Percentiles rank a stretch among this genome's conserved stretches.
Evolutionary conservation across 2,329 filamentous ascomycete species (phyloP).

Genomic region (Fusarium nodosum): DNA sequence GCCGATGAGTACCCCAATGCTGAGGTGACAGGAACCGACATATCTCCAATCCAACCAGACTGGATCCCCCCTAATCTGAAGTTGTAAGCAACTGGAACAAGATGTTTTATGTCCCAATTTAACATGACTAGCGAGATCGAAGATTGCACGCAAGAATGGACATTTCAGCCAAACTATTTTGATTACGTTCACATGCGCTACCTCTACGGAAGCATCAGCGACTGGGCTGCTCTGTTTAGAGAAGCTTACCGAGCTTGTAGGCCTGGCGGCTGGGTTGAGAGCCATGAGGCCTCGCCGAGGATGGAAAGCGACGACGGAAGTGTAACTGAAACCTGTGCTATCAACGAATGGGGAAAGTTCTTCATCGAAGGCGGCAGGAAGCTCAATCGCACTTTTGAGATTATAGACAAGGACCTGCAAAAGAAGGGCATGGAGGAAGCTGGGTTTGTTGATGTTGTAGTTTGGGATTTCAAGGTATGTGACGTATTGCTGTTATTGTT

Average conservation of each 20-base stretch:
- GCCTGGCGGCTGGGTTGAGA: conserved; percentile 65
- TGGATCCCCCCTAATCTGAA: conserved; percentile 64
- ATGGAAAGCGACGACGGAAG: conserved; percentile 53
- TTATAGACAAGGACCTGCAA: conserved; percentile 41
- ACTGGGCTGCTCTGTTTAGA: conserved; percentile 67
- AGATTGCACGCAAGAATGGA: conserved; percentile 53
- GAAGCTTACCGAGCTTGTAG: conserved; percentile 66
- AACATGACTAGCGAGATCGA: conserved; percentile 37
- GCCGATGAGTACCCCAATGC: conserved; percentile 60
- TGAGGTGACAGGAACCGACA: conserved; percentile 65
- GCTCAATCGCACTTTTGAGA: conserved; percentile 51
- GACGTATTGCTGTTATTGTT: rapidly evolving
- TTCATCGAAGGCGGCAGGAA: conserved; percentile 51
- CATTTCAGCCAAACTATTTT: conserved; percentile 56
- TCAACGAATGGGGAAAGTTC: conserved; percentile 50
- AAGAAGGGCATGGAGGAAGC: conserved; percentile 43
- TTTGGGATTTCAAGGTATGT: conserved; percentile 41
- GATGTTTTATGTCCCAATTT: rapidly evolving
- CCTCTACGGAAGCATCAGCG: conserved; percentile 68
- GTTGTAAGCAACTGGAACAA: conserved; percentile 24
- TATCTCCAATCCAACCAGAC: conserved; percentile 69
- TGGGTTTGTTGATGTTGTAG: conserved; percentile 39
- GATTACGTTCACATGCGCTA: conserved; percentile 73
- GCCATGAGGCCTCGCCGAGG: conserved; percentile 50
- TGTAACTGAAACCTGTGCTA: conserved; percentile 48